Conservation (phyloP, 2,329 filamentous ascomycete species). For the Epichloe sibirici region DNA sequence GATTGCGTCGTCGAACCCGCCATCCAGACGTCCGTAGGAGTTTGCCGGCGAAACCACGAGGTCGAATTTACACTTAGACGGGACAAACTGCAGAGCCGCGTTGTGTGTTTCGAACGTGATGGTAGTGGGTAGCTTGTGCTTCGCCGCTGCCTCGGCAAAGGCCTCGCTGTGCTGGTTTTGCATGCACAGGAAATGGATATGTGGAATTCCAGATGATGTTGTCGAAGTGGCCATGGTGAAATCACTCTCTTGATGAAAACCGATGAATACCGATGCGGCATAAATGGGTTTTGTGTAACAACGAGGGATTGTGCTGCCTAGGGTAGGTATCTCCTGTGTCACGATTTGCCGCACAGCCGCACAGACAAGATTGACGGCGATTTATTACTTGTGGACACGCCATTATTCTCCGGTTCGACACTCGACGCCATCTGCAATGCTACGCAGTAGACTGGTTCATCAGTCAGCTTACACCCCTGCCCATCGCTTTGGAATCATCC, state of each 20-base stretch:
- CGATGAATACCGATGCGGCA: no score
- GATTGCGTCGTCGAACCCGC: slow-evolving; percentile 42
- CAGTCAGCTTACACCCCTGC: no score
- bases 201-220: neutral
- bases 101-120: slow-evolving; percentile 25
- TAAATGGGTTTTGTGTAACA: no score
- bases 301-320: no score
- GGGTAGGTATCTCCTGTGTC: no score
- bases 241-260: neutral
- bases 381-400: no score
- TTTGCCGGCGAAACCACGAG: slow-evolving; percentile 42
- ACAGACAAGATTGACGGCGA: neutral
- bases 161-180: slow-evolving; percentile 19
- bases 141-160: slow-evolving; percentile 24
- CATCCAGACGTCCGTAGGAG: slow-evolving; percentile 40
- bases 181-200: slow-evolving; percentile 11
- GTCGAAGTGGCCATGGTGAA: neutral
- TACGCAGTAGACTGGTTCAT: no score
- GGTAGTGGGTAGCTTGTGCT: slow-evolving; percentile 18
- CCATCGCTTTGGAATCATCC: neutral
- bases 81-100: slow-evolving; percentile 25
- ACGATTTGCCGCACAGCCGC: no score
- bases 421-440: no score
- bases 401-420: no score
- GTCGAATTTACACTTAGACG: slow-evolving; percentile 27